phyloP scores from a whole-genome alignment of 1,139 yeast species.

The Magnusiomyces fungicola region DNA sequence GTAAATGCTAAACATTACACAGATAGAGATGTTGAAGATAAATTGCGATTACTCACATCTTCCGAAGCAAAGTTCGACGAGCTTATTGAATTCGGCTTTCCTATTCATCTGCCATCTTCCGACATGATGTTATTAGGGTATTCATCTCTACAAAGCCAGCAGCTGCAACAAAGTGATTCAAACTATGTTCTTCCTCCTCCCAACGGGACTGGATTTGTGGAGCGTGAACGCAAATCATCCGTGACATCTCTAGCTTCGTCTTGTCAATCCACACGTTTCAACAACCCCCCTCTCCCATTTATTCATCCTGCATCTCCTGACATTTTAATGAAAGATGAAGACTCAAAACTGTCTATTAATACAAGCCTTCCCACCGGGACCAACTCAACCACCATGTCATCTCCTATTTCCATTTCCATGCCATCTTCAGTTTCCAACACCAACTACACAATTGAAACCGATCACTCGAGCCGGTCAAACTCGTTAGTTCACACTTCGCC shows the following conservation, averaged over 20 bases:
- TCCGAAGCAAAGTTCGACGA: conserved; percentile 25
- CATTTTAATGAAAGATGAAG: too few relatives aligned
- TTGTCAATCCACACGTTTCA: too few relatives aligned
- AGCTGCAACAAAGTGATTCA: not conserved
- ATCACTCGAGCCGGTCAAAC: too few relatives aligned
- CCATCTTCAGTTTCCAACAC: not conserved
- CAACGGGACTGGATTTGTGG: too few relatives aligned
- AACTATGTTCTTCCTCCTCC: too few relatives aligned
- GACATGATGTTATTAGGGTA: conserved; percentile 10
- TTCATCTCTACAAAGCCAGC: not conserved
- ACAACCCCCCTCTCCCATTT: too few relatives aligned
- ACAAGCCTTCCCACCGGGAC: not conserved
- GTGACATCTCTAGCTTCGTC: too few relatives aligned
- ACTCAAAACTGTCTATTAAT: not conserved
- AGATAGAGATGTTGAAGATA: conserved; percentile 22
- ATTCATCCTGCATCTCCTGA: too few relatives aligned
- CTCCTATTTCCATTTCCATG: not conserved
- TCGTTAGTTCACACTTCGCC: too few relatives aligned
- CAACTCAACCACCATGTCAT: not conserved
- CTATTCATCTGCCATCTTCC: conserved; percentile 16
- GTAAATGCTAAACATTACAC: conserved; percentile 20
- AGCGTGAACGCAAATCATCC: too few relatives aligned
- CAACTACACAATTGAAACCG: not conserved
- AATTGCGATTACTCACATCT: conserved; percentile 21
- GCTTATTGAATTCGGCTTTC: conserved; percentile 28